Base-by-base conservation (phyloP, 805 yeast genomes). In the Lachancea meyersii region DNA sequence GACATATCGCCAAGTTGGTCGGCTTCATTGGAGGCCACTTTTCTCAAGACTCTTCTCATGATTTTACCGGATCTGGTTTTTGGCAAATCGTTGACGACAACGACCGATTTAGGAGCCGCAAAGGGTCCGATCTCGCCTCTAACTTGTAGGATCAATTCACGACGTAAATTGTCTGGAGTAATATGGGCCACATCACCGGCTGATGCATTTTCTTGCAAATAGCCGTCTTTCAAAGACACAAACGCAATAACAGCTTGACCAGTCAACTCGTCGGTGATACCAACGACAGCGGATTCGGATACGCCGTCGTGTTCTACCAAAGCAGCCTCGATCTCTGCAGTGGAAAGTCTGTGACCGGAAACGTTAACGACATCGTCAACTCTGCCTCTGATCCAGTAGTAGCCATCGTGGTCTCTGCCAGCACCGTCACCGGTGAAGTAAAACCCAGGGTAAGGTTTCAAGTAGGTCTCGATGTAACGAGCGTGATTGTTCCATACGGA, bases 391-490 rank as follows among this genome's bases (percentile, higher is more conserved):
- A 93, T 91, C 96, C 97, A 93, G 72, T 80, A 86, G 74, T 81
- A 93, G 39, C 97, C 97, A 60, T 93, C 97, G 49, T 78, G 78
- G 65, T 93, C 98, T 63, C 97, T 80, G 34, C 95, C 97, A 42
- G 97, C 97, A 69, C 97, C 97, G 64, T 91, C 98, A 57, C 98
- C 98, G 10, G 97, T 85, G 74, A 93, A 93, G 71, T 88, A 93
- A 69, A 76, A 79, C 46, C 95, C 94, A 46, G 91, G 86, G 71
- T 91, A 93, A 40, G 96, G 96, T 57, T 80, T 82, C 62, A 93
- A 73, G 67, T 93, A 93, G 31, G 97, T 93, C 48, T 91, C 97
- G 57, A 88, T 70, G 69, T 75, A 91, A 57, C 96, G 80, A 49
- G 70, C 69, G 65, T 91, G 94, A 65, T 89, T 87, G 61, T 82